Evolutionary conservation across 2,329 filamentous ascomycete genomes (phyloP).

Genomic region (Coleophoma crateriformis): DNA sequence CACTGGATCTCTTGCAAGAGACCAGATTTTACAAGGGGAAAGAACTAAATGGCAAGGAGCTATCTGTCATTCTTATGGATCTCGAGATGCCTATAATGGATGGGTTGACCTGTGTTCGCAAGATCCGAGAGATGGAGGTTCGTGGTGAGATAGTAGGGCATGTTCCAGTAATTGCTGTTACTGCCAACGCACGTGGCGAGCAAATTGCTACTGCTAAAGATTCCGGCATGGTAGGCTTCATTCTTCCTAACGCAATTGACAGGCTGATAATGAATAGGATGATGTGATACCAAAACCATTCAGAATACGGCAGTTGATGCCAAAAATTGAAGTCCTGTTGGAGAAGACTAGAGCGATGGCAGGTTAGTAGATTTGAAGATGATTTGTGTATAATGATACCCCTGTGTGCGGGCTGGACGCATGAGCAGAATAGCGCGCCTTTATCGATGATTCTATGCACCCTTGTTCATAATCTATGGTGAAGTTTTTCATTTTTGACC

Average conservation of each 20-base stretch:
- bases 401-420: no score
- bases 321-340: slow-evolving; percentile 51
- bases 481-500: no score
- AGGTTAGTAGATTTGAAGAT: no score
- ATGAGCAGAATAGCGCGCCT: no score
- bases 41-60: slow-evolving; percentile 76
- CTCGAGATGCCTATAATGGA: slow-evolving; percentile 82
- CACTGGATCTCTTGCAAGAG: slow-evolving; percentile 74
- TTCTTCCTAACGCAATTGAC: no score
- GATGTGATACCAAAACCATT: slow-evolving; percentile 78
- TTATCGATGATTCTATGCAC: no score
- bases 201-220: slow-evolving; percentile 65
- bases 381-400: no score
- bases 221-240: slow-evolving; percentile 60
- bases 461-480: no score
- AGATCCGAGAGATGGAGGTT: slow-evolving; percentile 61
- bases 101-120: slow-evolving; percentile 65
- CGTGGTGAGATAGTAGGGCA: slow-evolving; percentile 52
- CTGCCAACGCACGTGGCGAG: slow-evolving; percentile 69
- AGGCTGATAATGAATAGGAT: slow-evolving; percentile 39
- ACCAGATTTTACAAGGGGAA: slow-evolving; percentile 61
- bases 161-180: slow-evolving; percentile 71
- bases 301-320: slow-evolving; percentile 58
- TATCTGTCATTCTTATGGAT: slow-evolving; percentile 68
- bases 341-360: background rate